phyloP scores from a whole-genome alignment of 2,329 filamentous ascomycete genomes.

The Cordyceps fumosorosea region DNA sequence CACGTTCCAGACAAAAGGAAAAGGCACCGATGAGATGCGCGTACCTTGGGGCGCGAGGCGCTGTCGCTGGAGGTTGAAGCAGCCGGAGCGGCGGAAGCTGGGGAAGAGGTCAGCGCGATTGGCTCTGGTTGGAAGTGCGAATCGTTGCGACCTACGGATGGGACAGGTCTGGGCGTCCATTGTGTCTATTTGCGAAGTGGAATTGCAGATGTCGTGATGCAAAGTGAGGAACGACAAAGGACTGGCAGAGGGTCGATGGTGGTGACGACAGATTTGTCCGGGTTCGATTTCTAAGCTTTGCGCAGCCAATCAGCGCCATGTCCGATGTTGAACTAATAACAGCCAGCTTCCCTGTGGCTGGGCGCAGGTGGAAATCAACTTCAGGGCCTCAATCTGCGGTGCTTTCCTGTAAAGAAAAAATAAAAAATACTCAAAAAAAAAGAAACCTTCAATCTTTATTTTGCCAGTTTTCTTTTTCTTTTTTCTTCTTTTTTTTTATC shows the following conservation, averaged over 20 bases:
- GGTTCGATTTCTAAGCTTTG: constrained; percentile 10
- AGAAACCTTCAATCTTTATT: too few relatives aligned
- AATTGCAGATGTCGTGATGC: background rate
- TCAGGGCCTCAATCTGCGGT: background rate
- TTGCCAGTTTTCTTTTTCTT: too few relatives aligned
- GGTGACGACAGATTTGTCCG: constrained; percentile 9
- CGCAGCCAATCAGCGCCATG: constrained; percentile 7
- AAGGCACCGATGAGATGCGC: background rate
- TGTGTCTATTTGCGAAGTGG: constrained; percentile 14
- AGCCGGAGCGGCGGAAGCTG: constrained; percentile 13
- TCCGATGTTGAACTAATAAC: background rate
- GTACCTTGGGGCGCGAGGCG: constrained; percentile 15
- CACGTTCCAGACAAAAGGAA: background rate
- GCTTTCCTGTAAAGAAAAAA: background rate
- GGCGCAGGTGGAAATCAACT: background rate
- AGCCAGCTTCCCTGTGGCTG: background rate
- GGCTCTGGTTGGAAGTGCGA: too few relatives aligned
- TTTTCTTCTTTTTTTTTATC: too few relatives aligned
- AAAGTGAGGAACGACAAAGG: background rate
- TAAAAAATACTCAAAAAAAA: too few relatives aligned
- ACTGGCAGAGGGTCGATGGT: background rate
- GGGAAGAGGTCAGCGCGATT: constrained; percentile 2
- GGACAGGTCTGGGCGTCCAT: constrained; percentile 25
- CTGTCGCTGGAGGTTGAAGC: constrained; percentile 1
- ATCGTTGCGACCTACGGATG: background rate